Conservation (phyloP, 2,329 filamentous ascomycete species). For the Nannizzia gypsea region DNA sequence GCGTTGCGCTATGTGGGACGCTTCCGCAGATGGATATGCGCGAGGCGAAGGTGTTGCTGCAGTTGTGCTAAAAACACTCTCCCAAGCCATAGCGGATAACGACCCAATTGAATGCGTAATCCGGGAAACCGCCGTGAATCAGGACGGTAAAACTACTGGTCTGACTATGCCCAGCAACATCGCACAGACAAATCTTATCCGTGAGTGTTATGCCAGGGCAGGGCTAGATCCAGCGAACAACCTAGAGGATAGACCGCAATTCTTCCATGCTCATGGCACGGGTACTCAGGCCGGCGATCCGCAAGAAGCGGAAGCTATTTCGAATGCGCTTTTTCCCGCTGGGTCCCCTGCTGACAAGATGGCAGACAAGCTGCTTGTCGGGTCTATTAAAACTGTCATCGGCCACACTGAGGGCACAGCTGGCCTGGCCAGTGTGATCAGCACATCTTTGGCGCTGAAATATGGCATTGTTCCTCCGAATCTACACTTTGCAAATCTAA, state of each 20-base stretch:
- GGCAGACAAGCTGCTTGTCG: constrained; percentile 10
- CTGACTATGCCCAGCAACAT: constrained; percentile 18
- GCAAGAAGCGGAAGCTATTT: constrained; percentile 2
- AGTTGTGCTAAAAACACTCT: constrained; percentile 31
- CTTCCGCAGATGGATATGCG: constrained; percentile 32
- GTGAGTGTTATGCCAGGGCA: constrained; percentile 17
- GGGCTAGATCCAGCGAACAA: not conserved
- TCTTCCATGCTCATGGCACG: not conserved
- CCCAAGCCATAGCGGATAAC: constrained; percentile 29
- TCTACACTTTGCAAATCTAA: constrained; percentile 5
- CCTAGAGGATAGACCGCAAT: not conserved
- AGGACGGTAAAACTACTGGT: constrained; percentile 29
- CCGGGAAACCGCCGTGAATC: constrained; percentile 27
- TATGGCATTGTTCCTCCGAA: constrained; percentile 21
- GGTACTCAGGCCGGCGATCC: constrained; percentile 5
- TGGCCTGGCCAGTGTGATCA: constrained; percentile 21
- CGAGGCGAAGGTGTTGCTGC: constrained; percentile 33
- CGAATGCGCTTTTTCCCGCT: not conserved
- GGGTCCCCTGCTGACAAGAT: constrained; percentile 6
- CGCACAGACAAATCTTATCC: constrained; percentile 17
- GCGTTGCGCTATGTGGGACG: constrained; percentile 23
- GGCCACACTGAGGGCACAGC: constrained; percentile 22
- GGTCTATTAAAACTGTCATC: constrained; percentile 23
- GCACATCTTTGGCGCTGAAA: constrained; percentile 20
- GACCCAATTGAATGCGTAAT: constrained; percentile 35